These are phyloP conservation scores for Schoenoplectus triqueter DNA, from an alignment of 202 grass and related monocot species.

Conservation along the genomic window DNA sequence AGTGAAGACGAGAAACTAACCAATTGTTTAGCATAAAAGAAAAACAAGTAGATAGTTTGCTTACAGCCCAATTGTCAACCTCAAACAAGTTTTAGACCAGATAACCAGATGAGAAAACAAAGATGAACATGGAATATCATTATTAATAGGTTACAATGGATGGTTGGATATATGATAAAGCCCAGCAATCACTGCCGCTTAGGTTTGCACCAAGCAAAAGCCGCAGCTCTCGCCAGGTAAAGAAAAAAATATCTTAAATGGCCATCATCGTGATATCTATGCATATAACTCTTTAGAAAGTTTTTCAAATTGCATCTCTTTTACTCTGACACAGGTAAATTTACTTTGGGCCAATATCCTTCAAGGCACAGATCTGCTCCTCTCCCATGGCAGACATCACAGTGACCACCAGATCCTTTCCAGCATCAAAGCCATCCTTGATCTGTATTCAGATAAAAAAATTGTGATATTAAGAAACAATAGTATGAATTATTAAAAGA, in stretches of 20 bases:
- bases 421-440: conserved; percentile 56
- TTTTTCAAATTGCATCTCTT: conserved; percentile 31
- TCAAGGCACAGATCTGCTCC: conserved; percentile 64
- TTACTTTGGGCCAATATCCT: conserved; percentile 60
- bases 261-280: conserved; percentile 37
- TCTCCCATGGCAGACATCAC: conserved; percentile 77
- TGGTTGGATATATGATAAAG: conserved; percentile 41
- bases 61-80: background rate
- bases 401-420: conserved; percentile 63
- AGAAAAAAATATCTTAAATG: conserved; percentile 37
- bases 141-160: conserved; percentile 38
- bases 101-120: conserved; percentile 40
- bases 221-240: conserved; percentile 54
- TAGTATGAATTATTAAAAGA: background rate
- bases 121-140: conserved; percentile 48
- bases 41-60: background rate
- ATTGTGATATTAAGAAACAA: background rate
- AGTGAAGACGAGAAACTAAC: background rate
- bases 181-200: conserved; percentile 66
- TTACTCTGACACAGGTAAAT: conserved; percentile 30
- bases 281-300: conserved; percentile 34
- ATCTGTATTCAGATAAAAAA: conserved; percentile 41
- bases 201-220: conserved; percentile 39
- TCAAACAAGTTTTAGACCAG: conserved; percentile 5
- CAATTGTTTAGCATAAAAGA: conserved; percentile 8